Conservation (phyloP, 148 eudicot genomes). For the Amaranthus cruentus region DNA sequence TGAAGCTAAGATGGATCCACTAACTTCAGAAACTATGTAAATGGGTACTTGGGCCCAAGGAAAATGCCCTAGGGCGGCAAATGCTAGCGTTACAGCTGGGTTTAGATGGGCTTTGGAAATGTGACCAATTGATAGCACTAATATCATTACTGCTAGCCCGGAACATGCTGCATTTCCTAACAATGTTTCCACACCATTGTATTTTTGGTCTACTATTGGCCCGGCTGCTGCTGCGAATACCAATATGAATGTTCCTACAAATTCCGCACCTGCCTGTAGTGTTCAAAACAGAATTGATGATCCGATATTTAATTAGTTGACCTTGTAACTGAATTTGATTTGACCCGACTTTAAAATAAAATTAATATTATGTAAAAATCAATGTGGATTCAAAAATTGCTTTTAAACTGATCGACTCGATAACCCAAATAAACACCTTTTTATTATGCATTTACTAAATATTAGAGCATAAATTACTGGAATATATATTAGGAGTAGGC, state of each 20-base stretch:
- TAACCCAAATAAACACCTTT: too few relatives aligned
- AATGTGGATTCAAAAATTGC: too few relatives aligned
- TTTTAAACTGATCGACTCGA: too few relatives aligned
- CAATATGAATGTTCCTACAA: conserved; percentile 39
- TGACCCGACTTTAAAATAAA: too few relatives aligned
- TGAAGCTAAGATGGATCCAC: conserved; percentile 26
- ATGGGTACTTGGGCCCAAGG: conserved; percentile 38
- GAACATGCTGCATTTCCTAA: conserved; percentile 40
- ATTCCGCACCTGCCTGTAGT: conserved; percentile 32
- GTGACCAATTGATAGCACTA: conserved; percentile 33
- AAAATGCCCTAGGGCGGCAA: conserved; percentile 29
- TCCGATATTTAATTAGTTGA: neutral
- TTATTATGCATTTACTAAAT: too few relatives aligned
- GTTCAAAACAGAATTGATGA: neutral
- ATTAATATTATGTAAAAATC: too few relatives aligned
- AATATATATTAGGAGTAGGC: too few relatives aligned
- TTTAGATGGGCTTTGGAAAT: conserved; percentile 43
- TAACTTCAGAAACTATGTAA: conserved; percentile 24
- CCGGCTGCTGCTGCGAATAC: conserved; percentile 39
- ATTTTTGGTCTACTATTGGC: conserved; percentile 35
- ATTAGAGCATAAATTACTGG: too few relatives aligned
- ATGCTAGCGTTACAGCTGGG: conserved; percentile 41
- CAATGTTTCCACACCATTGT: conserved; percentile 26
- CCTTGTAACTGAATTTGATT: too few relatives aligned
- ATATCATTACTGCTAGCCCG: conserved; percentile 32